These are phyloP conservation scores for Solanum paucissectum DNA, from an alignment of 257 asterid genomes.

Conservation along the genomic window DNA sequence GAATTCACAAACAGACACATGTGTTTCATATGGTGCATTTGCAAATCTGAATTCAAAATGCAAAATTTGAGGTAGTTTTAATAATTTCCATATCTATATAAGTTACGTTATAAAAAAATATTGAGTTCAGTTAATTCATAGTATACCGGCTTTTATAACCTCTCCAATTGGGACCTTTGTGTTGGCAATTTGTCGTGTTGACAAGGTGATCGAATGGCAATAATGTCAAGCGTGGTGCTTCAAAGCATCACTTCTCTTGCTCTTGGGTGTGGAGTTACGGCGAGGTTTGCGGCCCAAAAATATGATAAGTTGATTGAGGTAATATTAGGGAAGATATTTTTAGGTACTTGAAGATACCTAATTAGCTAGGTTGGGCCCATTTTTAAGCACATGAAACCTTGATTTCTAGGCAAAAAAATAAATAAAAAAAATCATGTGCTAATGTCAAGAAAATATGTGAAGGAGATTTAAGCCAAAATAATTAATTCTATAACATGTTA, in stretches of 20 bases:
- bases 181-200: background rate
- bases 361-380: background rate
- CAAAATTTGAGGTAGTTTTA: background rate
- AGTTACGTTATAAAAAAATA: background rate
- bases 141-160: too few species aligned
- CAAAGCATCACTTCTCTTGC: background rate
- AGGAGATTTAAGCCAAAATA: background rate
- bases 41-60: background rate
- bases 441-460: background rate
- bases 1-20: background rate
- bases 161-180: background rate
- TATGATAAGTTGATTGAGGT: background rate
- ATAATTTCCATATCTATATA: background rate
- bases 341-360: background rate
- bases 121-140: background rate
- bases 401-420: background rate
- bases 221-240: background rate
- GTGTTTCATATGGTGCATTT: background rate
- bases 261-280: background rate
- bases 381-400: background rate
- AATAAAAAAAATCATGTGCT: background rate
- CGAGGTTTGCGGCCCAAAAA: background rate
- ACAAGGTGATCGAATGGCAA: background rate
- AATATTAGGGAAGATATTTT: background rate
- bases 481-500: background rate